These are phyloP conservation scores for Blastobotrys attinorum DNA, from an alignment of 805 yeast genomes.

Conservation along the genomic window DNA sequence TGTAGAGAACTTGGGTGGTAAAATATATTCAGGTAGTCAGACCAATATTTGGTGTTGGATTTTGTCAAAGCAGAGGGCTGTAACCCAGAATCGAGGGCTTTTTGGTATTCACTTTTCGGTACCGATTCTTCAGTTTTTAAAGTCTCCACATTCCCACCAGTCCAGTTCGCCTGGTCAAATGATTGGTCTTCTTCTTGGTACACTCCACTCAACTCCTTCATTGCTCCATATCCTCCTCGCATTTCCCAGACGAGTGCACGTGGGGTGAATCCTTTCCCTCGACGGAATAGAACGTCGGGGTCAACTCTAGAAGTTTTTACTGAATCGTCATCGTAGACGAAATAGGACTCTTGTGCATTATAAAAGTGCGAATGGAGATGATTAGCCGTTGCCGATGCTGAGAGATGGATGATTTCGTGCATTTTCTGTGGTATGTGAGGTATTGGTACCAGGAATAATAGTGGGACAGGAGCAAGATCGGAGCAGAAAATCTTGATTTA, in stretches of 20 bases:
- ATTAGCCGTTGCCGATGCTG: conserved; percentile 66
- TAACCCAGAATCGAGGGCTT: conserved; percentile 45
- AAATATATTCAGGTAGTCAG: conserved; percentile 65
- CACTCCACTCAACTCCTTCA: conserved; percentile 24
- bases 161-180: neutral
- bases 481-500: neutral
- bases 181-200: conserved; percentile 3
- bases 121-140: too few species aligned
- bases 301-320: conserved; percentile 29
- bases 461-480: neutral
- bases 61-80: conserved; percentile 25
- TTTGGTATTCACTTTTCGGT: conserved; percentile 53
- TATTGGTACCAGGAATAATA: neutral
- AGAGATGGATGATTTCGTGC: conserved; percentile 69
- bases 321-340: conserved; percentile 39
- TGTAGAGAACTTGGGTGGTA: conserved; percentile 54
- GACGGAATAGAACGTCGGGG: conserved; percentile 41
- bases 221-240: conserved; percentile 65
- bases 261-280: conserved; percentile 62
- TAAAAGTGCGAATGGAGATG: conserved; percentile 74
- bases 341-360: conserved; percentile 66
- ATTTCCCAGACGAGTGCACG: conserved; percentile 77
- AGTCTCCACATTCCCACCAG: conserved; percentile 23
- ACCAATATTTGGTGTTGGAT: conserved; percentile 58
- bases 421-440: conserved; percentile 31